phyloP scores from a whole-genome alignment of 2,329 filamentous ascomycete species.

The Cytospora schulzeri region DNA sequence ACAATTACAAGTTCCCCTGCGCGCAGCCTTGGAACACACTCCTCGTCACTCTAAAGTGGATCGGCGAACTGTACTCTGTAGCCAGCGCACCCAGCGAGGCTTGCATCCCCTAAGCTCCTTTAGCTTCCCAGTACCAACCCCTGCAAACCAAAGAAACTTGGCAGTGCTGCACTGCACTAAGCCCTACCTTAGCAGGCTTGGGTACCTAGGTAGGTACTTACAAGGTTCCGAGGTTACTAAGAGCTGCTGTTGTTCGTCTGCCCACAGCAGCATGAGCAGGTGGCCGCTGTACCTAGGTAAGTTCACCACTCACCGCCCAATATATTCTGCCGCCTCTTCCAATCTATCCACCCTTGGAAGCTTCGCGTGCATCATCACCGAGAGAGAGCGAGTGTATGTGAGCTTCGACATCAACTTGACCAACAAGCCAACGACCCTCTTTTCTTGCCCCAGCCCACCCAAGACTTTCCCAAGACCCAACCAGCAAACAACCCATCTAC shows the following conservation, averaged over 20 bases:
- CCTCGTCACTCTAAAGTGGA: not conserved
- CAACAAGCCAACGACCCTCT: conserved; percentile 2
- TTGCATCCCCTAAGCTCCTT: not conserved
- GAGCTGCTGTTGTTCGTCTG: not conserved
- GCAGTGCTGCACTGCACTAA: not conserved
- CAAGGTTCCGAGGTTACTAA: too few species aligned
- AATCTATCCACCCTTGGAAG: not conserved
- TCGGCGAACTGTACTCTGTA: not conserved
- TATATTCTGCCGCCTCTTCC: conserved; percentile 20
- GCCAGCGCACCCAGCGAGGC: not conserved
- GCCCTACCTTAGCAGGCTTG: not conserved
- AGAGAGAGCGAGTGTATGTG: too few species aligned
- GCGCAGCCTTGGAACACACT: not conserved
- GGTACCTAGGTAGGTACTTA: too few species aligned
- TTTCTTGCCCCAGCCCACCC: not conserved
- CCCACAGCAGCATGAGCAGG: too few species aligned
- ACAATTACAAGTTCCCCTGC: not conserved
- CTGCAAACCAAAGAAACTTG: not conserved
- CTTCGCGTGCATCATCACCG: conserved; percentile 23
- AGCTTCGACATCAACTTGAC: not conserved
- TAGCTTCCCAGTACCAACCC: too few species aligned
- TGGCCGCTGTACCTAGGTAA: too few species aligned
- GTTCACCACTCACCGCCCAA: conserved; percentile 18
- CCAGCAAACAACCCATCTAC: too few species aligned
- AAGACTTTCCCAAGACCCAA: not conserved